A percentile compares a stretch with the other conserved stretches of the same genome.
Conservation (phyloP, 176 grass and related monocot species). For the Ananas comosus region DNA sequence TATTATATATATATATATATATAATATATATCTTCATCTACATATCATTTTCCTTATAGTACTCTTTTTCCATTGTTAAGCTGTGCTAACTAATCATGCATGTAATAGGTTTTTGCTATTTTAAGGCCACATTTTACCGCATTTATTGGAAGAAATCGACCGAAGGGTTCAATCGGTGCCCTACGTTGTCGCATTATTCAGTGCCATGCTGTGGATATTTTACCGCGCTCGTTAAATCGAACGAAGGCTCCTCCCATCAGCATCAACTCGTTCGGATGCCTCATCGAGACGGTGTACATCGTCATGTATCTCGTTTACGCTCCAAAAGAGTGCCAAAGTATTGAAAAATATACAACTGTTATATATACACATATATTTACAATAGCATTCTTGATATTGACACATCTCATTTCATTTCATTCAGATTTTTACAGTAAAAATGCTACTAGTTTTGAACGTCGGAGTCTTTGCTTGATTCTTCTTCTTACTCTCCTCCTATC, state of each 20-base stretch:
- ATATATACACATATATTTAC: not conserved
- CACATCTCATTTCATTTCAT: not conserved
- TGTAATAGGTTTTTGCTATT: not conserved
- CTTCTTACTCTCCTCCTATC: constrained; percentile 47
- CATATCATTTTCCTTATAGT: not conserved
- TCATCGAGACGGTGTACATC: constrained; percentile 55
- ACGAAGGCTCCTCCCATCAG: constrained; percentile 47
- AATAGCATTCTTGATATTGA: not conserved
- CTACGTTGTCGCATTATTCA: constrained; percentile 81
- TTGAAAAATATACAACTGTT: not conserved
- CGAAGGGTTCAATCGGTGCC: constrained; percentile 77
- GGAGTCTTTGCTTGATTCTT: constrained; percentile 57
- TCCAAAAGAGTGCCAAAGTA: constrained; percentile 34
- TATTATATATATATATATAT: too few species aligned
- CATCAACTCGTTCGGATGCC: constrained; percentile 69
- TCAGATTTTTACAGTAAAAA: constrained; percentile 41
- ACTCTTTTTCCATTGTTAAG: not conserved
- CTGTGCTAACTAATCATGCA: not conserved
- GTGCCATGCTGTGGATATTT: constrained; percentile 80
- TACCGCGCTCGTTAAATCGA: constrained; percentile 69
- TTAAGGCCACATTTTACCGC: constrained; percentile 83
- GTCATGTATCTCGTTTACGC: constrained; percentile 62
- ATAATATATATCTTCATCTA: not conserved
- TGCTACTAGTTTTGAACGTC: constrained; percentile 57
- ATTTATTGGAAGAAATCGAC: constrained; percentile 83